Percentiles rank a stretch among this genome's conserved stretches.
Evolutionary conservation across 352 stramenopile genomes (phyloP).

Genomic region (Pythium oligandrum): DNA sequence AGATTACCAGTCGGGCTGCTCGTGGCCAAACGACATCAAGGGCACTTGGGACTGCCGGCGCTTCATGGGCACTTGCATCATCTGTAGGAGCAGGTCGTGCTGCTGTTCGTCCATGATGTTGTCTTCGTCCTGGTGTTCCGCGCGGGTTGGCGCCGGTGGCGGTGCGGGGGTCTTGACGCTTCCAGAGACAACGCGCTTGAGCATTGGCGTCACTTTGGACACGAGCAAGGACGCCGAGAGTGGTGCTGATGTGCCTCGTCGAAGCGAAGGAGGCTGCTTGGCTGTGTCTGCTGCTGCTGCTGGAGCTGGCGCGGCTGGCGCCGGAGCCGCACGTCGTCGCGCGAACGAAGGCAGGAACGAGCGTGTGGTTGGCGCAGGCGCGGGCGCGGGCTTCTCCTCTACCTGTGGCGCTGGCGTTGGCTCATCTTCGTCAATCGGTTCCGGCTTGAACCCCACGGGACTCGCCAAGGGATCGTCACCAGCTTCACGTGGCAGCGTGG

Average conservation of each 20-base stretch:
- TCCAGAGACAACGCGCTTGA: slow-evolving; percentile 35
- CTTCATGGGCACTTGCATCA: no score
- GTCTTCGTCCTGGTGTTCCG: slow-evolving; percentile 7
- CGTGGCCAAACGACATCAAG: no score
- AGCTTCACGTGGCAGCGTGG: slow-evolving; percentile 19
- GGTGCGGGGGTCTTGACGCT: not conserved
- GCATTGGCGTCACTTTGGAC: slow-evolving; percentile 58
- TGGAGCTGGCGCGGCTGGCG: slow-evolving; percentile 21
- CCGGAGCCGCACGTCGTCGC: slow-evolving; percentile 13
- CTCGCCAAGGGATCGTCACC: slow-evolving; percentile 22
- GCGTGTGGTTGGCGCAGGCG: not conserved
- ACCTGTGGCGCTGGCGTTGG: not conserved
- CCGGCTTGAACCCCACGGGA: slow-evolving; percentile 6
- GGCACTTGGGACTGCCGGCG: no score
- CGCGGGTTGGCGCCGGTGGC: slow-evolving; percentile 1
- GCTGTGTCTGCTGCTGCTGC: slow-evolving; percentile 21
- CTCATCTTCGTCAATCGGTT: slow-evolving; percentile 3
- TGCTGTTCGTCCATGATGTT: slow-evolving; percentile 25
- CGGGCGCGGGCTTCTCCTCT: not conserved
- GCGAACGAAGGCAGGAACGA: not conserved
- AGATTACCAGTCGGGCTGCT: no score
- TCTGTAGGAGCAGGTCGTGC: slow-evolving; percentile 14
- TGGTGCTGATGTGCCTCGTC: slow-evolving; percentile 19
- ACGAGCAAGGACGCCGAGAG: slow-evolving; percentile 47
- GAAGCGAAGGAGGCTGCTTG: slow-evolving; percentile 10